These are phyloP conservation scores for Zea mays DNA, from an alignment of 176 grass and related monocot species.

Conservation along the genomic window Zm-B73-REFERENCE-NAM-5.0 NC_050105.1:58989001-58989500, in stretches of 20 bases:
- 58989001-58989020: neutral
- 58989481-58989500: no score
- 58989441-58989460: no score
- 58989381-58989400: conserved; percentile 69
- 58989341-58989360: conserved; percentile 53
- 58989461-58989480: no score
- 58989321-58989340: conserved; percentile 80
- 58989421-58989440: conserved; percentile 21
- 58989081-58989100: conserved; percentile 73
- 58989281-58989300: conserved; percentile 79
- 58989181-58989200: no score
- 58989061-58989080: conserved; percentile 60
- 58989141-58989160: no score
- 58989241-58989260: conserved; percentile 78
- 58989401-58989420: conserved; percentile 75
- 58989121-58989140: conserved; percentile 79
- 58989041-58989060: conserved; percentile 79
- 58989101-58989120: conserved; percentile 80
- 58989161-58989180: no score
- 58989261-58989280: conserved; percentile 78
- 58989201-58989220: no score
- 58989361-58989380: conserved; percentile 50
- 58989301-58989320: conserved; percentile 66
- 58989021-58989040: conserved; percentile 55
- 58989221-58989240: conserved; percentile 93